Conservation (phyloP, 164 flowering plant genomes). For the Cinnamomum chago region DNA sequence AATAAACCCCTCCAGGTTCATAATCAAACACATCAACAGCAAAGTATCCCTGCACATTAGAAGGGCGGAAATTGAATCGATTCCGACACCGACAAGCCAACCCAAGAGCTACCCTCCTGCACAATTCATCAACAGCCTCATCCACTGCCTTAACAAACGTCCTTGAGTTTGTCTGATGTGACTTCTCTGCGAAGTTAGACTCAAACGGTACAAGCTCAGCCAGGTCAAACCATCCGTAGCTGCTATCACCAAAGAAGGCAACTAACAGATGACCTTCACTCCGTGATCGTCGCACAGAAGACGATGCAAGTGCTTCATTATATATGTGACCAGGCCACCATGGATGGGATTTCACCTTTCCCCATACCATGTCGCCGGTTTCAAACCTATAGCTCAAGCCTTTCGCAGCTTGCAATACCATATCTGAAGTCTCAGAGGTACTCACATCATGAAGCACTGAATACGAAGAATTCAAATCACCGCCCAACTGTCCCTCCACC, state of each 20-base stretch:
- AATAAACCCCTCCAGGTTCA: slow-evolving; percentile 63
- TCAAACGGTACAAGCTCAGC: slow-evolving; percentile 82
- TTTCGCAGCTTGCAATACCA: neutral
- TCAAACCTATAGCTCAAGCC: slow-evolving; percentile 15
- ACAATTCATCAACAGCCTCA: slow-evolving; percentile 81
- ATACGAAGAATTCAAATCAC: slow-evolving; percentile 4
- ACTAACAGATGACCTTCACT: slow-evolving; percentile 78
- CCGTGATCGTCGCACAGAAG: slow-evolving; percentile 55
- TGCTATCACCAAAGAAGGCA: slow-evolving; percentile 95
- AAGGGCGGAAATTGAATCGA: slow-evolving; percentile 50
- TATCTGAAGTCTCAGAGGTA: neutral
- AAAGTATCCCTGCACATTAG: slow-evolving; percentile 53
- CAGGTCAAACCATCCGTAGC: slow-evolving; percentile 97
- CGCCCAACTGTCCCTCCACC: neutral
- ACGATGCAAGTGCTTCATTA: slow-evolving; percentile 69
- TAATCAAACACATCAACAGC: slow-evolving; percentile 71
- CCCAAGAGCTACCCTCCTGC: slow-evolving; percentile 70
- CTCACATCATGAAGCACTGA: slow-evolving; percentile 9
- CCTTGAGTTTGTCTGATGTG: slow-evolving; percentile 53
- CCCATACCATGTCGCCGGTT: slow-evolving; percentile 85
- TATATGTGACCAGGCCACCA: slow-evolving; percentile 99
- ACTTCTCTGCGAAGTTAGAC: slow-evolving; percentile 62
- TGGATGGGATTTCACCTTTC: slow-evolving; percentile 96
- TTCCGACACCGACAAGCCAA: slow-evolving; percentile 73
- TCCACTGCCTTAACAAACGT: slow-evolving; percentile 80